phyloP scores from a whole-genome alignment of 768 basidiomycete species.

The Tylopilus cervinicoccineus region DNA sequence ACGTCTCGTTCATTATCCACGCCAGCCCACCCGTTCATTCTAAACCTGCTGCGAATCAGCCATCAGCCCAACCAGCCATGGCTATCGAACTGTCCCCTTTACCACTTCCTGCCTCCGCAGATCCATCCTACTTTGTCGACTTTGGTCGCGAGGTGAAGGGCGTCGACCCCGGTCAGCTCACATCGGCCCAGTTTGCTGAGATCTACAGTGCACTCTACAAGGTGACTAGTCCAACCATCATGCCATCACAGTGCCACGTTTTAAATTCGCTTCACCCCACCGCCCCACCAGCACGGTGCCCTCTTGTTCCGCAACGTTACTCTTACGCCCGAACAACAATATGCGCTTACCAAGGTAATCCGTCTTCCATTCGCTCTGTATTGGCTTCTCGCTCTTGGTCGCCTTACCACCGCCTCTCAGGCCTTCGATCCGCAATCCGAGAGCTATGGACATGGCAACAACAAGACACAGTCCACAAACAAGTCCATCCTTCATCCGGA shows the following conservation, averaged over 20 bases:
- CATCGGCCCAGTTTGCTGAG: slow-evolving; percentile 59
- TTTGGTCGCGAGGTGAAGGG: slow-evolving; percentile 81
- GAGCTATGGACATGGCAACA: slow-evolving; percentile 83
- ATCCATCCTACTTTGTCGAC: slow-evolving; percentile 57
- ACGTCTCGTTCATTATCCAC: not conserved
- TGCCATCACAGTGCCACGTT: not conserved
- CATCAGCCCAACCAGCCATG: too few species aligned
- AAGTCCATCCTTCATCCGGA: slow-evolving; percentile 87
- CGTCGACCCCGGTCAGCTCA: slow-evolving; percentile 60
- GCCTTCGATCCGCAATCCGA: slow-evolving; percentile 67
- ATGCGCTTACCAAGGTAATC: slow-evolving; percentile 73
- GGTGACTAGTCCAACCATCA: slow-evolving; percentile 35
- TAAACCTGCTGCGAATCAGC: not conserved
- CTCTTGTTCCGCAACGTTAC: slow-evolving; percentile 71
- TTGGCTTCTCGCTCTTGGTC: not conserved
- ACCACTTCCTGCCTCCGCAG: slow-evolving; percentile 68
- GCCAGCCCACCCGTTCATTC: too few species aligned
- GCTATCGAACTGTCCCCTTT: slow-evolving; percentile 63
- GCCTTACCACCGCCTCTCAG: slow-evolving; percentile 35
- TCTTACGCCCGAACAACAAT: slow-evolving; percentile 79
- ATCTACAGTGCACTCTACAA: slow-evolving; percentile 73
- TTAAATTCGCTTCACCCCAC: not conserved
- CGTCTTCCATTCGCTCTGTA: not conserved
- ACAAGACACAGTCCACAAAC: slow-evolving; percentile 69
- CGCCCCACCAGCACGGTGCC: slow-evolving; percentile 52